Evolutionary conservation across 768 basidiomycete species (phyloP).

Genomic region (Serendipita sp.): DNA sequence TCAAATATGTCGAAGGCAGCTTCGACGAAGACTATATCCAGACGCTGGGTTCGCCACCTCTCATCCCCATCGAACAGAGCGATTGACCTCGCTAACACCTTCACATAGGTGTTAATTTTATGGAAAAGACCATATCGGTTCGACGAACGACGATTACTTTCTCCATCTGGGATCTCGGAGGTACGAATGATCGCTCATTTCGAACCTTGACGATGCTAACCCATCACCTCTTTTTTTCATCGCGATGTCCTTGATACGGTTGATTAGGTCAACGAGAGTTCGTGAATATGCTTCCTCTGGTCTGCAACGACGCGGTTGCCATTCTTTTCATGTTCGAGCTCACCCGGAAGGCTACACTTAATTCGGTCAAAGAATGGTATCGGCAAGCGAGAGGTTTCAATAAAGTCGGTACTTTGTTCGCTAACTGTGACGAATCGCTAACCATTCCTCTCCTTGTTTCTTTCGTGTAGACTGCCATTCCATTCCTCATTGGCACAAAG

Average conservation of each 20-base stretch:
- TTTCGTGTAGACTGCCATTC: conserved; percentile 72
- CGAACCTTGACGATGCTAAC: conserved; percentile 7
- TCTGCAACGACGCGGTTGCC: conserved; percentile 98
- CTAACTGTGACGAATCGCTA: not conserved
- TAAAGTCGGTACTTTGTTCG: conserved; percentile 44
- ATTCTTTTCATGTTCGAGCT: conserved; percentile 99
- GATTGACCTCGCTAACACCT: not conserved
- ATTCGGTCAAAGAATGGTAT: conserved; percentile 99
- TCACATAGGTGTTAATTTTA: conserved; percentile 80
- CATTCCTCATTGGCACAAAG: conserved; percentile 96
- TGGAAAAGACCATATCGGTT: conserved; percentile 99
- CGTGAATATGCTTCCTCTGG: conserved; percentile 96
- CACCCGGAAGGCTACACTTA: conserved; percentile 89
- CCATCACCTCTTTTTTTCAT: conserved; percentile 2
- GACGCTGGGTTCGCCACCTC: conserved; percentile 56
- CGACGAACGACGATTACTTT: conserved; percentile 98
- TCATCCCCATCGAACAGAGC: not conserved
- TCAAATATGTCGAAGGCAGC: conserved; percentile 97
- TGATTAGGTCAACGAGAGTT: conserved; percentile 71
- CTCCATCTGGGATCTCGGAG: conserved; percentile 97
- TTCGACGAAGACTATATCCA: conserved; percentile 99
- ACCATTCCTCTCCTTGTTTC: not conserved
- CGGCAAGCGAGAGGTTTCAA: conserved; percentile 97
- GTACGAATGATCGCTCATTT: conserved; percentile 11
- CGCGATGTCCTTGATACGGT: no score